Conservation (phyloP, 1,139 yeast species). For the Nadsonia starkeyi-henricii region DNA sequence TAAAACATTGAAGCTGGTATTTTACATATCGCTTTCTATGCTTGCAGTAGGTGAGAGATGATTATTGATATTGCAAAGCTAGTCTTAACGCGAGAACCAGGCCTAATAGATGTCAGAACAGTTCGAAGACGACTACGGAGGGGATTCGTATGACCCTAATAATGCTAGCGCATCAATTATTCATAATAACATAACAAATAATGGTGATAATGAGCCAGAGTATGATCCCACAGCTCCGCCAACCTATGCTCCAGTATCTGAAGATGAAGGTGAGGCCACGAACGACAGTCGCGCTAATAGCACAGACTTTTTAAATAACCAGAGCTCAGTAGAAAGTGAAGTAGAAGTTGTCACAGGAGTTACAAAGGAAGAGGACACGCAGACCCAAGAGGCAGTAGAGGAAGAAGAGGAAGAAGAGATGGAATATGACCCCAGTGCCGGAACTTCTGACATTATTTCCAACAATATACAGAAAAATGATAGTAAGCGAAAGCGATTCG, state of each 20-base stretch:
- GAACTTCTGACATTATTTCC: neutral
- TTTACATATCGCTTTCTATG: neutral
- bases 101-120: neutral
- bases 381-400: neutral
- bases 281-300: neutral
- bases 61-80: neutral
- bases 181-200: neutral
- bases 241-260: neutral
- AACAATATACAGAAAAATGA: neutral
- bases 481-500: constrained; percentile 19
- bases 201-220: neutral
- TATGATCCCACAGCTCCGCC: neutral
- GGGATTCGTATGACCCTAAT: neutral
- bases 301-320: too few species aligned
- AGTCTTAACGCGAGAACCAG: too few species aligned
- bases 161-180: neutral
- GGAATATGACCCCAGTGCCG: constrained; percentile 2
- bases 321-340: too few species aligned
- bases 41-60: neutral
- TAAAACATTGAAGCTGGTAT: neutral
- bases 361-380: constrained; percentile 2
- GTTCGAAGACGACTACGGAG: neutral
- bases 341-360: too few species aligned
- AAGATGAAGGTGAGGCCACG: neutral
- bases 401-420: constrained; percentile 5